phyloP scores from a whole-genome alignment of 371 early-diverging fungal species.

The Mucor mucedo region DNA sequence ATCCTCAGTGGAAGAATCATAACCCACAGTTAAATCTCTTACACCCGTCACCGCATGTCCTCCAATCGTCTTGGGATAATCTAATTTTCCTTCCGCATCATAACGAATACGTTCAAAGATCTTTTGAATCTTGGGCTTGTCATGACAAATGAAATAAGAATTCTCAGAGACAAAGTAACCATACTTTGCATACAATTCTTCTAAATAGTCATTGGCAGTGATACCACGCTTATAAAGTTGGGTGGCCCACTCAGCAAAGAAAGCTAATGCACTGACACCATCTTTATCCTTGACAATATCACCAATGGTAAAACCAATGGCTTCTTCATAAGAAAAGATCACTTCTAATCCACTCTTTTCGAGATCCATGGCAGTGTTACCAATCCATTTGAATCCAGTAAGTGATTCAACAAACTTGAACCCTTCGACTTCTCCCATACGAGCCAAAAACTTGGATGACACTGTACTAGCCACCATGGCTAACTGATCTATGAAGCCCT shows the following conservation, averaged over 20 bases:
- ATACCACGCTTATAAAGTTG: conserved; percentile 68
- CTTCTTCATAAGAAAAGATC: conserved; percentile 93
- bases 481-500: conserved; percentile 47
- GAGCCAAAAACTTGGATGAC: conserved; percentile 84
- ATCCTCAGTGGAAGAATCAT: conserved; percentile 75
- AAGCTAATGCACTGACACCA: conserved; percentile 82
- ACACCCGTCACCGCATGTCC: conserved; percentile 71
- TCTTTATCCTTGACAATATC: conserved; percentile 85
- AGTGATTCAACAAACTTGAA: conserved; percentile 88
- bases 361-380: conserved; percentile 78
- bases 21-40: conserved; percentile 90
- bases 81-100: conserved; percentile 57
- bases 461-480: conserved; percentile 92
- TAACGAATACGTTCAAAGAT: conserved; percentile 87
- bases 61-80: conserved; percentile 79
- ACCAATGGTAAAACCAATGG: conserved; percentile 87
- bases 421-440: conserved; percentile 79
- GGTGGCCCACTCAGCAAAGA: conserved; percentile 83
- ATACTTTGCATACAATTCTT: conserved; percentile 80
- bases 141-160: conserved; percentile 87
- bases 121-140: conserved; percentile 66
- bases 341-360: conserved; percentile 64
- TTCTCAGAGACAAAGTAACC: conserved; percentile 89
- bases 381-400: conserved; percentile 97
- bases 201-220: conserved; percentile 69